Percentiles rank a stretch among this genome's conserved stretches.
Evolutionary conservation across 768 basidiomycete species (phyloP).

Genomic region (Russula sp.): DNA sequence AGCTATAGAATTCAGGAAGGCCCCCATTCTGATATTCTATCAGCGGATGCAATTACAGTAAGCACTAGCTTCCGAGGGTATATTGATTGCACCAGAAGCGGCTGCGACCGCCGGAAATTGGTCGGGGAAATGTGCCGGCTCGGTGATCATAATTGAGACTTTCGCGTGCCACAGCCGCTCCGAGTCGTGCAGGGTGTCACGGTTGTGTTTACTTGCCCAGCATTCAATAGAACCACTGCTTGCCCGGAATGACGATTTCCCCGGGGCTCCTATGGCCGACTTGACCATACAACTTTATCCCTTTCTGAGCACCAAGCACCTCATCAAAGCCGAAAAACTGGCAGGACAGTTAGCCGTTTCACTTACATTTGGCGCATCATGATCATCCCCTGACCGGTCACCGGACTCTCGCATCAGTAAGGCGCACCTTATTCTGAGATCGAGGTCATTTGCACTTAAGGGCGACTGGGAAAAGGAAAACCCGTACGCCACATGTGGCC

Average conservation of each 20-base stretch:
- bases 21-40: neutral
- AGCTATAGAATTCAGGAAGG: neutral
- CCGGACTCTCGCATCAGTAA: neutral
- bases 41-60: neutral
- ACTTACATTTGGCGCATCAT: neutral
- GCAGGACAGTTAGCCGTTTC: neutral
- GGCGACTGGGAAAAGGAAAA: neutral
- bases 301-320: neutral
- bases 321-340: neutral
- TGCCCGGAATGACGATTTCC: neutral
- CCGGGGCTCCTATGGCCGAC: neutral
- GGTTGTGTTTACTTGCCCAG: neutral
- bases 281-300: neutral
- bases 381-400: neutral
- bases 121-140: neutral
- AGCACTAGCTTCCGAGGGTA: no score
- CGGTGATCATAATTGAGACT: neutral
- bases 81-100: no score
- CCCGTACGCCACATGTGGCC: neutral
- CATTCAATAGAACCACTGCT: neutral
- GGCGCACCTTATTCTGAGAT: neutral
- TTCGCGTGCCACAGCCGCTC: neutral
- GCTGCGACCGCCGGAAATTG: neutral
- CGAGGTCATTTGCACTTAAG: neutral
- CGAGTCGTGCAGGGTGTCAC: neutral